Percentiles rank a stretch among this genome's conserved stretches.
Evolutionary conservation across 164 flowering plant species (phyloP).

Genomic region (Santalum album): DNA sequence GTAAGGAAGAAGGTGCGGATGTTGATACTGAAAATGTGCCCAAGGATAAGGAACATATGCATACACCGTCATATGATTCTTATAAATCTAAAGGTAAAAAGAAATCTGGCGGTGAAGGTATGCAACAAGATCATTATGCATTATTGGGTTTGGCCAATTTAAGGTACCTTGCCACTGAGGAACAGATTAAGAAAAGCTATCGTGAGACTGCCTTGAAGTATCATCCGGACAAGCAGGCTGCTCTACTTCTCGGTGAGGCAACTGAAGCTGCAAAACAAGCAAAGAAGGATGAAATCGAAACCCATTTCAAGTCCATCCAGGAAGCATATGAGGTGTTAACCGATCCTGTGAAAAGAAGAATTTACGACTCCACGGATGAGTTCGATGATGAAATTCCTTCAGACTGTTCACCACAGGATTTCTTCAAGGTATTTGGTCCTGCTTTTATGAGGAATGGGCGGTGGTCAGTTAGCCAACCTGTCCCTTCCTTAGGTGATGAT

Average conservation of each 20-base stretch:
- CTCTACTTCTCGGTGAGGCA: slow-evolving; percentile 74
- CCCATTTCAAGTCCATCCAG: slow-evolving; percentile 74
- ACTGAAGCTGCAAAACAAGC: slow-evolving; percentile 83
- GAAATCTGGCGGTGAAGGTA: slow-evolving; percentile 47
- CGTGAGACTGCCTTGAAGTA: slow-evolving; percentile 42
- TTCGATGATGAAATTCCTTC: slow-evolving; percentile 86
- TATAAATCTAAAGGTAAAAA: slow-evolving; percentile 79
- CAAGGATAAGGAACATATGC: slow-evolving; percentile 38
- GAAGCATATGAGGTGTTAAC: slow-evolving; percentile 80
- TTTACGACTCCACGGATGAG: slow-evolving; percentile 92
- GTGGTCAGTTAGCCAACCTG: slow-evolving; percentile 73
- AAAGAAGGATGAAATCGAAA: slow-evolving; percentile 85
- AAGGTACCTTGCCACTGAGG: slow-evolving; percentile 65
- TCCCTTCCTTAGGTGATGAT: slow-evolving; percentile 72
- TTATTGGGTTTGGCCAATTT: slow-evolving; percentile 77
- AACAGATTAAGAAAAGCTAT: slow-evolving; percentile 51
- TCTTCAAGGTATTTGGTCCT: slow-evolving; percentile 86
- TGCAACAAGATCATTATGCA: slow-evolving; percentile 88
- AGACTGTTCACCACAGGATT: slow-evolving; percentile 82
- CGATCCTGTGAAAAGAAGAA: slow-evolving; percentile 83
- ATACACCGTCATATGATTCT: slow-evolving; percentile 55
- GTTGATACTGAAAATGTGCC: slow-evolving; percentile 19
- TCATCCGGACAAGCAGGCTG: slow-evolving; percentile 47
- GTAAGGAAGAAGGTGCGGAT: slow-evolving; percentile 32
- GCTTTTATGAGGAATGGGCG: slow-evolving; percentile 91